Evolutionary conservation across 164 flowering plant genomes (phyloP).

Genomic region (Nelumbo lutea): DNA sequence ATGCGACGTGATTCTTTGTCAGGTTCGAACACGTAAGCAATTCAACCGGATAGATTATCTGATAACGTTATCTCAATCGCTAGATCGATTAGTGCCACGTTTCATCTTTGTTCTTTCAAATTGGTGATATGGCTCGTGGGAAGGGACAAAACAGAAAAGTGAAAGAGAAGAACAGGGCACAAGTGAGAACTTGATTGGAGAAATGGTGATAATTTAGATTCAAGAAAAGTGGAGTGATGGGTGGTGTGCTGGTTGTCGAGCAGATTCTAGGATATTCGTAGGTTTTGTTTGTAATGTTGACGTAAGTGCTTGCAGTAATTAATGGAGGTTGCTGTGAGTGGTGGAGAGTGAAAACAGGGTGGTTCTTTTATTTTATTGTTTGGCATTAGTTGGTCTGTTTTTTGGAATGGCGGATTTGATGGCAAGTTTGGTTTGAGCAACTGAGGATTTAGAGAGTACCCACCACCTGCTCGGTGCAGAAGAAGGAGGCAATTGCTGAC

Average conservation of each 20-base stretch:
- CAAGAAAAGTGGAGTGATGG: neutral
- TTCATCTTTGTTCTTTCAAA: neutral
- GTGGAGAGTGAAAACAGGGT: neutral
- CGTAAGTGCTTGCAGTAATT: neutral
- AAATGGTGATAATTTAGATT: neutral
- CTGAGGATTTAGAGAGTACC: neutral
- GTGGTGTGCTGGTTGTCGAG: neutral
- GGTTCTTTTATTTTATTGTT: neutral
- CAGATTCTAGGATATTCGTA: neutral
- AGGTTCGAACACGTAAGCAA: neutral
- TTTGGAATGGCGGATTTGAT: neutral
- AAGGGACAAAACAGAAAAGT: neutral
- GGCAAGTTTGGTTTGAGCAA: neutral
- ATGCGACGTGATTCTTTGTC: too few species aligned
- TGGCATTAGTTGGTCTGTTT: neutral
- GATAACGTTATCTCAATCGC: slow-evolving; percentile 9
- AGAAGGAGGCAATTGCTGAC: neutral
- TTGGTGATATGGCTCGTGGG: neutral
- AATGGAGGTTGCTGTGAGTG: neutral
- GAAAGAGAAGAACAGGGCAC: neutral
- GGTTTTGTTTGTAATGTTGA: neutral
- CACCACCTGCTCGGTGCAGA: neutral
- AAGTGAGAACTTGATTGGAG: neutral
- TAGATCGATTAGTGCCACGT: slow-evolving; percentile 5
- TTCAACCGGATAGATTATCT: too few species aligned